Evolutionary conservation across 129 eudicot species (phyloP), one percentile per base, ranked within the genome.

Genomic region (Centaurea solstitialis): DNA sequence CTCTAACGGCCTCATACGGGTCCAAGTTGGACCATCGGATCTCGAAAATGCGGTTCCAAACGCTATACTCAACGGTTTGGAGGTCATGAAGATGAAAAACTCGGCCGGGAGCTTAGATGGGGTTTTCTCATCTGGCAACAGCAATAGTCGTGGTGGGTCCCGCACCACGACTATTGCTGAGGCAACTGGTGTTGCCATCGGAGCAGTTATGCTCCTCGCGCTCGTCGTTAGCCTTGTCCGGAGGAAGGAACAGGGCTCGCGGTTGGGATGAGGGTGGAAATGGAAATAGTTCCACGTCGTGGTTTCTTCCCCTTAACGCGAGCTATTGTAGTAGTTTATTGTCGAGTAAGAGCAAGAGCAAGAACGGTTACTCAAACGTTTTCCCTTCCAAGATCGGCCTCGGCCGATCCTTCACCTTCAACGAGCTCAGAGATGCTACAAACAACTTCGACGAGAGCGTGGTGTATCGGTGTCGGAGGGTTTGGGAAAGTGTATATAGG

Each of bases 401-500:
- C 5, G 97, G 99, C 11, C 79, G 85, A 77, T 66, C 79, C 38
- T 96, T 96, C 85, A 80, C 87, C 53, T 84, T 96, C 37, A 85
- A 68, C 30, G 98, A 96, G 80, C 78, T 96, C 9, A 70, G 88
- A 21, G 85, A 84, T 5, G 98, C 99, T 23, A 91, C 97, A 0
- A 88, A 87, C n/a, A 88, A 91, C 73, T 96, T 96, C 12, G 96
- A 96, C 71, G 98, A 96, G 57, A 87, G 88, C 6, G 90, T 75
- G 6, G 97, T 93, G 6, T n/a, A 89, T 96, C 9, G 99, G 99
- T 0, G 87, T 96, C 15, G 99, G 99, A 3, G 99, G 99, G 30
- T 96, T 96, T 33, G 99, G 99, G n/a, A 96, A 96, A 79, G 99
- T 96, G 68, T 96, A 91, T 77, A 75, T 96, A 2, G 99, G 98